These are phyloP conservation scores for Phytophthora rubi DNA, from an alignment of 352 stramenopile species.

Conservation along the genomic window DNA sequence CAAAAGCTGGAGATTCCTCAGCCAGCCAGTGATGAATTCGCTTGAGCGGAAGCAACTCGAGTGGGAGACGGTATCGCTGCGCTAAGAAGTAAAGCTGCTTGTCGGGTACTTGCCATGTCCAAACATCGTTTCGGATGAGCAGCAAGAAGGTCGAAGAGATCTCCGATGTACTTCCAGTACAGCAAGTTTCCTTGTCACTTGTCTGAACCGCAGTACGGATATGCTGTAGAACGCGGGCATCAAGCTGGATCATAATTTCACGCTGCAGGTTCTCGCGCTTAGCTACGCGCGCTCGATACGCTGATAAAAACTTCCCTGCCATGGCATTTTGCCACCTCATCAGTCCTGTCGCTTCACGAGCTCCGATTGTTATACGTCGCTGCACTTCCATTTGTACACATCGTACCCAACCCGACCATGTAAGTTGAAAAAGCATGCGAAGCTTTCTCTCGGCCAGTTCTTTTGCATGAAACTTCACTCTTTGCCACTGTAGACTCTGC, in stretches of 20 bases:
- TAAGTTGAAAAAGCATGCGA: conserved; percentile 5
- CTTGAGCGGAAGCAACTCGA: conserved; percentile 39
- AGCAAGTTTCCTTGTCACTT: background rate
- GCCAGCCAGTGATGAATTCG: conserved; percentile 40
- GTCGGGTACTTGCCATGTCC: conserved; percentile 39
- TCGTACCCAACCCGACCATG: conserved; percentile 6
- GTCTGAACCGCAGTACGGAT: conserved; percentile 15
- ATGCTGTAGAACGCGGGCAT: conserved; percentile 17
- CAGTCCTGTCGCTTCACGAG: conserved; percentile 12
- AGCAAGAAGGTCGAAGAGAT: conserved; percentile 23
- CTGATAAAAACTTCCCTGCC: conserved; percentile 9
- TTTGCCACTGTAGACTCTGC: conserved; percentile 25
- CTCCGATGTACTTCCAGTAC: background rate
- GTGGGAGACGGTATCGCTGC: conserved; percentile 26
- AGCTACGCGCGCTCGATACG: conserved; percentile 12
- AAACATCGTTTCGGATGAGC: conserved; percentile 35
- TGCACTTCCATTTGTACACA: conserved; percentile 10
- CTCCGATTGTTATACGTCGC: conserved; percentile 9
- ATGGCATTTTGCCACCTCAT: conserved; percentile 14
- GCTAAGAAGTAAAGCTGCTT: conserved; percentile 39
- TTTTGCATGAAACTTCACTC: conserved; percentile 16
- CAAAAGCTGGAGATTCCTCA: conserved; percentile 11
- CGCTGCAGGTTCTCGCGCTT: conserved; percentile 1
- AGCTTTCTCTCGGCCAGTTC: conserved; percentile 13
- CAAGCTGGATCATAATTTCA: conserved; percentile 12